Base-by-base conservation (phyloP, 805 yeast genomes). In the Candida odintsovae region DNA sequence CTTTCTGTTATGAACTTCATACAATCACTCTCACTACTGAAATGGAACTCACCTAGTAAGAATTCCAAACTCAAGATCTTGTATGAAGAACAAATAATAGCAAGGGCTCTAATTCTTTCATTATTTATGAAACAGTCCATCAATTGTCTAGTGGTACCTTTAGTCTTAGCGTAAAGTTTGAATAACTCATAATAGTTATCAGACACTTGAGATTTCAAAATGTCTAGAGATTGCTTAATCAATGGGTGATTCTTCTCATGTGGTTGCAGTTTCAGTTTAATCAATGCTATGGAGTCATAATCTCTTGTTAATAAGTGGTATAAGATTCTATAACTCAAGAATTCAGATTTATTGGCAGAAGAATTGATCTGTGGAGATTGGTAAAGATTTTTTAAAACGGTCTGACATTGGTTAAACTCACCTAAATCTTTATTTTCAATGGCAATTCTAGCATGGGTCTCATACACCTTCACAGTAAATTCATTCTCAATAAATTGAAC, bases 351-450 rank as follows among this genome's bases (percentile, higher is more conserved):
- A 46, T 70, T 69, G 13, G 69, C 62, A 11, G 71, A 67, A 4
- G 61, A 58, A 28, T 53, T 55, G n/a, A 67, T 60, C 9, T 66
- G 63, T 6, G 69, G 68, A 21, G 57, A 55, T 23, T 70, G 76
- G 59, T 84, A 90, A 21, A 90, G 68, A 40, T 75, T 70, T 51
- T 78, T 78, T 43, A 94, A 67, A 56, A 89, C 88, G 15, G 95
- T 80, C 64, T 86, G 95, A 62, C 98, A 94, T 63, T 92, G 97
- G 67, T 94, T 94, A 63, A 86, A 90, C 64, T 94, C 98, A 10
- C 97, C 97, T 51, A 92, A 67, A 64, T 92, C 99, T 37, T 77
- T 75, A 59, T 85, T 82, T 54, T 82, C 85, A 35, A 92, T 74
- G 0, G 97, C 95, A n/a, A 90, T 70, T 42, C 90, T 77, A 4